A percentile compares a stretch with the other conserved stretches of the same genome.
Evolutionary conservation across 352 stramenopile species (phyloP).

Genomic region (Globisporangium ultimum): DNA sequence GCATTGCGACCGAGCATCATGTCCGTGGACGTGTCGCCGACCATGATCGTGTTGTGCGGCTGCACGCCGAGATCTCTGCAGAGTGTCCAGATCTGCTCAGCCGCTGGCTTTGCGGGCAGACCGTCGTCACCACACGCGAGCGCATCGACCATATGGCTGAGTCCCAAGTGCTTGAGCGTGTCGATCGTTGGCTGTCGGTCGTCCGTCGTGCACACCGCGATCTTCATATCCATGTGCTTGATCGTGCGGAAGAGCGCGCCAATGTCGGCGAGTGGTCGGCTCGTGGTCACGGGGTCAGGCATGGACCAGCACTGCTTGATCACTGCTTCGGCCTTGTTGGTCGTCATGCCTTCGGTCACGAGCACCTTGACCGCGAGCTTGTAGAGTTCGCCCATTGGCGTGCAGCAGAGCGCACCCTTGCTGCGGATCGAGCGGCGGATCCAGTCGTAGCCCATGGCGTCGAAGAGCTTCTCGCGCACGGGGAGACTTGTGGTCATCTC

Average conservation of each 20-base stretch:
- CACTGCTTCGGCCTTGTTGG: slow-evolving; percentile 52
- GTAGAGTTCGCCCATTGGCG: slow-evolving; percentile 83
- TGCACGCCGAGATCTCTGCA: slow-evolving; percentile 73
- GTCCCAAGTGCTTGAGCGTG: slow-evolving; percentile 69
- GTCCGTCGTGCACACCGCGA: slow-evolving; percentile 86
- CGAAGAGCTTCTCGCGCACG: slow-evolving; percentile 82
- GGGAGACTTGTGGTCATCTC: slow-evolving; percentile 80
- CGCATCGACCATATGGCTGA: slow-evolving; percentile 74
- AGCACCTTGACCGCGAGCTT: slow-evolving; percentile 77
- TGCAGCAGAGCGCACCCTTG: slow-evolving; percentile 80
- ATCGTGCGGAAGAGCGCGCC: slow-evolving; percentile 77
- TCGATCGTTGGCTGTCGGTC: slow-evolving; percentile 74
- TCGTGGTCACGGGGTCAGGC: slow-evolving; percentile 73
- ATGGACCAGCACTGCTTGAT: slow-evolving; percentile 84
- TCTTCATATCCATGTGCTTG: slow-evolving; percentile 86
- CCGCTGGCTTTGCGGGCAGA: slow-evolving; percentile 72
- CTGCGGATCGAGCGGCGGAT: slow-evolving; percentile 77
- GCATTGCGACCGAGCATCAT: slow-evolving; percentile 81
- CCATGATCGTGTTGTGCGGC: slow-evolving; percentile 87
- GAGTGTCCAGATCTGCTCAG: slow-evolving; percentile 84
- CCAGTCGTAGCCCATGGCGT: slow-evolving; percentile 87
- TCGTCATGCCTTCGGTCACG: slow-evolving; percentile 62
- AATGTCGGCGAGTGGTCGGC: slow-evolving; percentile 69
- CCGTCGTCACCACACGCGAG: slow-evolving; percentile 81
- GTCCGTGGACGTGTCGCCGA: slow-evolving; percentile 84